Percentiles rank a stretch among this genome's conserved stretches.
Conservation (phyloP, 139 green algal species). For the Tetraselmis chui region DNA sequence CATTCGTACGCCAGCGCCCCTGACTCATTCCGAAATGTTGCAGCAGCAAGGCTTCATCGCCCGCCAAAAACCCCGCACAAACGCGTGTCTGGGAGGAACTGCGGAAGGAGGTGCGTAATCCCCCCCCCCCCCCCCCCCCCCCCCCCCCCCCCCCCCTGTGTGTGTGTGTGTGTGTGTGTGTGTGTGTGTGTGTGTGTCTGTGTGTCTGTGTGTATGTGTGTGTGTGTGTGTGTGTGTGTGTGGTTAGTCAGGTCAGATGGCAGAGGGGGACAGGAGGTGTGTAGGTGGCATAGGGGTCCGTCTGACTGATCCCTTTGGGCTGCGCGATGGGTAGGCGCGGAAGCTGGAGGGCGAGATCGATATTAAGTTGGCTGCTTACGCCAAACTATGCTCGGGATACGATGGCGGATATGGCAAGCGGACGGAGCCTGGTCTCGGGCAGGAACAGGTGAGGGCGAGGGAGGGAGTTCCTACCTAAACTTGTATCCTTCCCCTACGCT, state of each 20-base stretch:
- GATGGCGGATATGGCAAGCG: conserved; percentile 50
- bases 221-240: neutral
- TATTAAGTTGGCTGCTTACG: conserved; percentile 78
- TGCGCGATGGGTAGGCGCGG: conserved; percentile 50
- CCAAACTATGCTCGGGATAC: conserved; percentile 72
- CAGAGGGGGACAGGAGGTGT: conserved; percentile 6
- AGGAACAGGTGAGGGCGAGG: conserved; percentile 32
- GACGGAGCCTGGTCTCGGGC: conserved; percentile 27
- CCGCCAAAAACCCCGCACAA: conserved; percentile 2
- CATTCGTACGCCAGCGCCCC: too few species aligned
- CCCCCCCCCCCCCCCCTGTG: too few species aligned
- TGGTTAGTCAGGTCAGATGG: neutral
- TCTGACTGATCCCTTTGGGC: neutral
- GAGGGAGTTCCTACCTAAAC: too few species aligned
- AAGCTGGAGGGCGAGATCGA: conserved; percentile 89
- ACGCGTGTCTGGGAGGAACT: conserved; percentile 41
- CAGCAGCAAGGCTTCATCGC: neutral
- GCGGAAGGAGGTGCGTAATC: conserved; percentile 30
- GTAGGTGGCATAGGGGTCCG: neutral
- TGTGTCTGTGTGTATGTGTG: neutral
- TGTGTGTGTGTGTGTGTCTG: too few species aligned
- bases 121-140: too few species aligned
- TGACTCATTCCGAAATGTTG: too few species aligned
- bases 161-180: too few species aligned
- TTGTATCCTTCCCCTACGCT: too few species aligned